phyloP scores from a whole-genome alignment of 495 filamentous ascomycete species.

The Penicillium coprophilum region DNA sequence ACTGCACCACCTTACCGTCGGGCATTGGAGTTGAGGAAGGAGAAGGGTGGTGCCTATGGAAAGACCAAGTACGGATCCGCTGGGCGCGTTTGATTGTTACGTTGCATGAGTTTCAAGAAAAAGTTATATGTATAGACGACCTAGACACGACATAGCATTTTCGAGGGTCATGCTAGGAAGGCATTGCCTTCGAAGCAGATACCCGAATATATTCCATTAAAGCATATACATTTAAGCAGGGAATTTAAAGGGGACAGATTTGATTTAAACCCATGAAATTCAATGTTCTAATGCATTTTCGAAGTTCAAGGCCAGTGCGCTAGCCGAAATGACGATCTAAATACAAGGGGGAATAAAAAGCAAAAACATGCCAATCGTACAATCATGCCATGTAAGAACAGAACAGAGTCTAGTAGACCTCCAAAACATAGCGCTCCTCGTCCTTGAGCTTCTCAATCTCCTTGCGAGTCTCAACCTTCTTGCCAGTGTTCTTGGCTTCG shows the following conservation, averaged over 20 bases:
- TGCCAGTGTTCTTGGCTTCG: slow-evolving; percentile 66
- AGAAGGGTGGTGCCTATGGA: slow-evolving; percentile 75
- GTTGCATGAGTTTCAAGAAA: slow-evolving; percentile 5
- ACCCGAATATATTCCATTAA: slow-evolving; percentile 9
- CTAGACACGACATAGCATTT: slow-evolving; percentile 17
- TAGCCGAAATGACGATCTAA: slow-evolving; percentile 18
- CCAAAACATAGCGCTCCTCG: slow-evolving; percentile 86
- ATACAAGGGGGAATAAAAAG: slow-evolving; percentile 29
- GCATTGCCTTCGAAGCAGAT: slow-evolving; percentile 9
- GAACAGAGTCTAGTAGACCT: slow-evolving; percentile 71
- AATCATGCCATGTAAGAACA: slow-evolving; percentile 16
- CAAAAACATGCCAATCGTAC: slow-evolving; percentile 22
- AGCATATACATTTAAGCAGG: neutral
- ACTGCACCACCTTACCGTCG: slow-evolving; percentile 93
- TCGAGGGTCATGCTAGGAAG: neutral
- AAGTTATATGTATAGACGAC: slow-evolving; percentile 17
- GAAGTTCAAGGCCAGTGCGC: slow-evolving; percentile 9
- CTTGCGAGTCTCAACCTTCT: slow-evolving; percentile 84
- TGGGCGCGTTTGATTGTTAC: slow-evolving; percentile 27
- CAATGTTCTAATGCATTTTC: slow-evolving; percentile 19
- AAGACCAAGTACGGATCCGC: slow-evolving; percentile 59
- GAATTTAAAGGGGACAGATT: neutral
- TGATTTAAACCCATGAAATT: neutral
- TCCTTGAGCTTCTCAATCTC: slow-evolving; percentile 98
- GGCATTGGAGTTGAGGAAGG: slow-evolving; percentile 80